These are phyloP conservation scores for Talaromyces nanjingensis DNA, from an alignment of 495 filamentous ascomycete genomes.

Conservation along the genomic window DNA sequence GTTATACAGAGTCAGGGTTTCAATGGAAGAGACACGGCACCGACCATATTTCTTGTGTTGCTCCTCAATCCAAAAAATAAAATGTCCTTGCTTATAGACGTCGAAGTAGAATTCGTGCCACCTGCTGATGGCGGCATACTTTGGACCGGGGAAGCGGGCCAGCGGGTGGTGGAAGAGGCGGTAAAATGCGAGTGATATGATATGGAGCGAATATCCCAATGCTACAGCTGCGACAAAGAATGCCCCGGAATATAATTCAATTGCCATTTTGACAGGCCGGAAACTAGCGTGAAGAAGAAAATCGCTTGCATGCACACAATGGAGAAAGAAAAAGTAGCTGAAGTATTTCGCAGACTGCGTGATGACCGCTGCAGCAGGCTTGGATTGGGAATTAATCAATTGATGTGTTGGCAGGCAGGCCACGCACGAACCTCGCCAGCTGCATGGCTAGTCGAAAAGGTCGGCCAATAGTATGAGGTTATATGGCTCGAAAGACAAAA, in stretches of 20 bases:
- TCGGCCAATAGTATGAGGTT: neutral
- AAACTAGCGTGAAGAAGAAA: neutral
- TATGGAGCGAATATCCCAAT: neutral
- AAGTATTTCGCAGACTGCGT: neutral
- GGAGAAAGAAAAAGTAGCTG: neutral
- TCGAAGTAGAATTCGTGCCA: conserved; percentile 14
- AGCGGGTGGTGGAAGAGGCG: conserved; percentile 10
- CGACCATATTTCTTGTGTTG: conserved; percentile 34
- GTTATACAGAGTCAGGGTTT: neutral
- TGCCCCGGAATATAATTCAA: neutral
- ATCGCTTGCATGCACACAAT: neutral
- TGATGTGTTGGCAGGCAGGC: neutral
- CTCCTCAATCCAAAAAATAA: conserved; percentile 25
- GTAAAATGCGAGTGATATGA: conserved; percentile 7
- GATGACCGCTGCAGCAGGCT: neutral
- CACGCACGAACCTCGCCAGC: neutral
- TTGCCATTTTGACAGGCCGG: neutral
- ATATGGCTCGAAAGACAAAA: neutral
- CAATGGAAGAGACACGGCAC: neutral
- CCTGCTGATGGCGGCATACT: conserved; percentile 25
- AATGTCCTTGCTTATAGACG: conserved; percentile 12
- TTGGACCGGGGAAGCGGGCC: conserved; percentile 9
- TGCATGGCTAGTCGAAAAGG: neutral
- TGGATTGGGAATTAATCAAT: neutral
- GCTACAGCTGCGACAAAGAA: neutral